Evolutionary conservation across 1,284 basidiomycete genomes (phyloP).

Genomic region (Phenoliferia sp.): DNA sequence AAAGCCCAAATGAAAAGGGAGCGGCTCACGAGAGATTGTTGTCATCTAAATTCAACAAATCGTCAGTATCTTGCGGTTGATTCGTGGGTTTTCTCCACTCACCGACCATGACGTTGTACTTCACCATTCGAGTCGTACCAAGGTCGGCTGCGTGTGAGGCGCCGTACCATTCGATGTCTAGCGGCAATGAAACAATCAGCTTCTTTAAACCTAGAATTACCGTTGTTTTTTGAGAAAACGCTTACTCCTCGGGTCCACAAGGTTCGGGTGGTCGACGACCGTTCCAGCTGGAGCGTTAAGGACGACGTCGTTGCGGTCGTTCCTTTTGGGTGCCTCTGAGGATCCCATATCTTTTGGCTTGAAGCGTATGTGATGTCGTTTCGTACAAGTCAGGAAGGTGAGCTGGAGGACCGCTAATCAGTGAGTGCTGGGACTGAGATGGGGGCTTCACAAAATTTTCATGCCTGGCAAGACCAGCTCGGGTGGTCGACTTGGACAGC

Average conservation of each 20-base stretch:
- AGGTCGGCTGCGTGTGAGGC: not conserved
- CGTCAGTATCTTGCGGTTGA: not conserved
- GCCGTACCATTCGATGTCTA: conserved; percentile 9
- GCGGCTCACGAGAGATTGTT: not conserved
- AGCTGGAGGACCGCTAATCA: not conserved
- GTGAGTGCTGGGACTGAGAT: not conserved
- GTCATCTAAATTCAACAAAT: not conserved
- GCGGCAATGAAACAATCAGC: not conserved
- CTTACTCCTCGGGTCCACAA: conserved; percentile 2
- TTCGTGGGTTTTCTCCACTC: conserved; percentile 1
- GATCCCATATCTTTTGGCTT: not conserved
- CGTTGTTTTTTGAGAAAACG: not conserved
- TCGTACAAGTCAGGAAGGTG: conserved; percentile 4
- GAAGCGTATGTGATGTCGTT: conserved; percentile 11
- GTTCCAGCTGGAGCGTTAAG: conserved; percentile 9
- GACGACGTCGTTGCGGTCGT: not conserved
- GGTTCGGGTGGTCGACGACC: conserved; percentile 2
- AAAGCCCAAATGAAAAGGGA: not conserved
- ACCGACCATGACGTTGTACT: conserved; percentile 8
- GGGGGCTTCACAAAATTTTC: not conserved
- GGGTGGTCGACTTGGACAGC: not conserved
- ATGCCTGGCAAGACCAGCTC: not conserved
- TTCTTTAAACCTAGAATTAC: too few relatives aligned
- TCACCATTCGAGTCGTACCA: conserved; percentile 10
- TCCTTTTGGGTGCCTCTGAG: not conserved